Base-by-base conservation (phyloP, 768 basidiomycete genomes). In the Trametes meyenii region DNA sequence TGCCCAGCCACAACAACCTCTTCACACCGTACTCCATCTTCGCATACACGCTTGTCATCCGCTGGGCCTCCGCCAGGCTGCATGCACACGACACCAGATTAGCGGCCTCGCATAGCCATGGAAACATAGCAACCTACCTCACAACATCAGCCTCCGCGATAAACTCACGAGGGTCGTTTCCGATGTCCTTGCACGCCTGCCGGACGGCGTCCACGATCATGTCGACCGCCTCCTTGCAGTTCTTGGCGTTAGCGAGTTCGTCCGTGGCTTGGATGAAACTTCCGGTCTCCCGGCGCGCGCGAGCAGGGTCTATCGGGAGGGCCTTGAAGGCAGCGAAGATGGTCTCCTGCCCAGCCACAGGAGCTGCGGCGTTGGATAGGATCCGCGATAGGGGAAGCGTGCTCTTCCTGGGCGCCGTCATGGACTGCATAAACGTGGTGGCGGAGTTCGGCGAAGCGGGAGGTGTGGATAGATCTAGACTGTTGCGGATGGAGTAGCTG, bases 1-100 rank as follows among this genome's bases (percentile, higher is more conserved):
- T 83, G 50, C 92, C 91, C 50, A 96, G 74, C 94, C 94, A 96
- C 61, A 96, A 74, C 71, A 96, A 76, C 65, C 94, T 80, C 80
- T 96, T 98, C 52, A 97, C 81, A 0, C 92, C 92, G 72, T 96
- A 94, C 70, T 97, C 95, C 85, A 96, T 89, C 76, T 94, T 94
- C 14, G 94, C 85, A 72, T 92, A 90, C 66, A 96, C 79, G 62
- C 87, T 91, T 2, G 93, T 97, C 79, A 88, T 87, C 55, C 85
- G 81, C 72, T 89, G 87, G 2, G 96, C 96, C 66, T 97, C 93
- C 7, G 82, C 81, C 66, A 95, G 72, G 67, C 93, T 95, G 66
- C 58, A 50, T 60, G 23, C 54, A 58, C 64, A 50, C 68, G 57
- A 33, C 58, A 48, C 48, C 35, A 39, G 39, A 64, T 49, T 29